These are phyloP conservation scores for Phoma sp. DNA, from an alignment of 2,329 filamentous ascomycete species.

Conservation along the genomic window DNA sequence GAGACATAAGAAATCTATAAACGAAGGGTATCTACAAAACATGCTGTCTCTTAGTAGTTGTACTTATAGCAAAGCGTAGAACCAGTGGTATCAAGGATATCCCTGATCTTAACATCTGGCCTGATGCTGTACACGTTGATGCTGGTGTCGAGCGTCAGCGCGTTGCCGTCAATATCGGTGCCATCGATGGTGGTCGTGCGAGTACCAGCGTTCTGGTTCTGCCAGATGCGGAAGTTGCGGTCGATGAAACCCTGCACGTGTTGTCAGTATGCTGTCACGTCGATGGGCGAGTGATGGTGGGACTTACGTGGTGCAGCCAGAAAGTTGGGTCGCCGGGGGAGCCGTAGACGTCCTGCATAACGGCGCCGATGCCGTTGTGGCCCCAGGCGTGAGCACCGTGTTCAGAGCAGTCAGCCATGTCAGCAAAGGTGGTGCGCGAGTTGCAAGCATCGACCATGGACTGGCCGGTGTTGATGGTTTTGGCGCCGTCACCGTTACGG, in stretches of 20 bases:
- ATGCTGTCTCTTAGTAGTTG: conserved; percentile 36
- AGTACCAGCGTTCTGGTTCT: conserved; percentile 39
- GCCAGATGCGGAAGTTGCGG: conserved; percentile 60
- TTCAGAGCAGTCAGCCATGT: conserved; percentile 41
- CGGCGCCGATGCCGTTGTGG: conserved; percentile 45
- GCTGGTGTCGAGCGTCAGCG: conserved; percentile 38
- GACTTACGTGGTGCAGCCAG: not conserved
- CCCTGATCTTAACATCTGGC: conserved; percentile 35
- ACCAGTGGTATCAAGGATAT: conserved; percentile 38
- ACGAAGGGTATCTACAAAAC: conserved; percentile 5
- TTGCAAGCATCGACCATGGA: conserved; percentile 41
- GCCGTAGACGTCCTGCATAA: conserved; percentile 43
- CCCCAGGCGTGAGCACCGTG: conserved; percentile 43
- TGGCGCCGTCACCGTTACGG: conserved; percentile 33
- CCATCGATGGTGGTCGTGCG: conserved; percentile 49
- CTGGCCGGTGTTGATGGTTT: conserved; percentile 38
- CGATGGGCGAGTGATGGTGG: not conserved
- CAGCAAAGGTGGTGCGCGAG: conserved; percentile 29
- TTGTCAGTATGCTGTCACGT: not conserved
- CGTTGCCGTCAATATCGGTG: conserved; percentile 38
- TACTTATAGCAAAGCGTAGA: conserved; percentile 44
- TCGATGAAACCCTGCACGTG: conserved; percentile 55
- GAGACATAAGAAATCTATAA: not conserved
- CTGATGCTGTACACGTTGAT: conserved; percentile 37
- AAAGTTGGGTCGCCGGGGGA: conserved; percentile 39